Evolutionary conservation across 129 eudicot genomes (phyloP).

Genomic region (Cynara cardunculus): DNA sequence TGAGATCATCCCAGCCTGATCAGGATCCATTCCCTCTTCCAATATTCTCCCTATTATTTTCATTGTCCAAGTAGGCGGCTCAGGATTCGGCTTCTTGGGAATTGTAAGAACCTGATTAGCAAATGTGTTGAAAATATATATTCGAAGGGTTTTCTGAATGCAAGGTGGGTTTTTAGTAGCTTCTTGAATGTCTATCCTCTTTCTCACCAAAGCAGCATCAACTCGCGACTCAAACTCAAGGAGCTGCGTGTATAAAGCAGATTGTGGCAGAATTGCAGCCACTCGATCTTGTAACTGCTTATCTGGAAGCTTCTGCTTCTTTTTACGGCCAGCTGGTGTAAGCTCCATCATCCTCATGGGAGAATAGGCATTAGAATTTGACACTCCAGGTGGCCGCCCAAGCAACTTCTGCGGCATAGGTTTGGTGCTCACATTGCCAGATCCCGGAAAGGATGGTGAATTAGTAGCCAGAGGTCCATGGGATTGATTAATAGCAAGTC

Average conservation of each 20-base stretch:
- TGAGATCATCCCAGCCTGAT: constrained; percentile 68
- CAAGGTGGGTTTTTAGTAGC: constrained; percentile 67
- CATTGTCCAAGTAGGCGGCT: constrained; percentile 85
- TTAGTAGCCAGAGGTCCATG: constrained; percentile 40
- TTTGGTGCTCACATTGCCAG: constrained; percentile 48
- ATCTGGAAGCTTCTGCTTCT: constrained; percentile 82
- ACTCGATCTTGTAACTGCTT: constrained; percentile 67
- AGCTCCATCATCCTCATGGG: constrained; percentile 67
- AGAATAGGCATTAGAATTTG: constrained; percentile 33
- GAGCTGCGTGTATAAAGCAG: constrained; percentile 81
- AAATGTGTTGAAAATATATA: constrained; percentile 86
- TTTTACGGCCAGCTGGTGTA: constrained; percentile 58
- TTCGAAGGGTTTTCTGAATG: constrained; percentile 82
- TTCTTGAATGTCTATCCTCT: constrained; percentile 87
- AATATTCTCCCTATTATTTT: constrained; percentile 81
- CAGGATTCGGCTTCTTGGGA: constrained; percentile 73
- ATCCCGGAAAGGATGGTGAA: constrained; percentile 45
- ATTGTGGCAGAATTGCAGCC: constrained; percentile 84
- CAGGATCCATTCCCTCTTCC: constrained; percentile 94
- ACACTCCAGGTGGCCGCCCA: constrained; percentile 65
- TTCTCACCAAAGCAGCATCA: constrained; percentile 80
- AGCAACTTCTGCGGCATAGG: constrained; percentile 60
- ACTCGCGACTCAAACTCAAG: constrained; percentile 92
- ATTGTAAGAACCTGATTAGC: constrained; percentile 71
- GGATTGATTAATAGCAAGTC: constrained; percentile 48